Evolutionary conservation across 371 early-diverging fungal genomes (phyloP).

Genomic region (Rhizopus microsporus): DNA sequence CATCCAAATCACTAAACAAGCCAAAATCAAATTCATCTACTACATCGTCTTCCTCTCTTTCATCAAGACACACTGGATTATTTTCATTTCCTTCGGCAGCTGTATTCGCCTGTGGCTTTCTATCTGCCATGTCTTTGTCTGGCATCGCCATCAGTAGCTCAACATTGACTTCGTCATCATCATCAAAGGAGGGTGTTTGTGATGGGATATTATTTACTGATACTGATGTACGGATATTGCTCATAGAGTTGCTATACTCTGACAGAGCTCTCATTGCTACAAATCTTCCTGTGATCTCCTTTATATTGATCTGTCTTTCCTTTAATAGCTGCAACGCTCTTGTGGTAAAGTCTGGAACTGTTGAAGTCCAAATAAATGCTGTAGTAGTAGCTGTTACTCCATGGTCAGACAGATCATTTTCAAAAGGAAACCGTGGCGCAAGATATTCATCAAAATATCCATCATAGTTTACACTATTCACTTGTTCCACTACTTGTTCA

Average conservation of each 20-base stretch:
- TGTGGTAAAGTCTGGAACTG: conserved; percentile 8
- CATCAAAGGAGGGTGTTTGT: not conserved
- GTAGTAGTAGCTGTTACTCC: not conserved
- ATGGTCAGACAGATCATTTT: not conserved
- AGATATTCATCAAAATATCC: conserved; percentile 13
- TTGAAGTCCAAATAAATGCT: conserved; percentile 2
- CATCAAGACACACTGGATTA: not conserved
- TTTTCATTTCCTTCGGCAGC: not conserved
- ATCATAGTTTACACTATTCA: not conserved
- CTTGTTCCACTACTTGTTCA: not conserved
- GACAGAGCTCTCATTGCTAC: not conserved
- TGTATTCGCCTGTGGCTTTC: not conserved
- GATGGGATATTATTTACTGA: too few species aligned
- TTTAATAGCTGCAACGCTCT: conserved; percentile 6
- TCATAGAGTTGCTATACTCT: not conserved
- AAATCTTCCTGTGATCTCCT: conserved; percentile 14
- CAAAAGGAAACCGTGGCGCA: conserved; percentile 14
- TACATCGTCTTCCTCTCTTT: conserved; percentile 2
- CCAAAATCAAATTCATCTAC: conserved; percentile 13
- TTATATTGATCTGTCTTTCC: conserved; percentile 11
- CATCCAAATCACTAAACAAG: conserved; percentile 9
- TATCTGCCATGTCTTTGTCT: too few species aligned
- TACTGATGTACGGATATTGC: too few species aligned
- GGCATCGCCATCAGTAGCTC: not conserved
- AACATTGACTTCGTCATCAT: not conserved